Evolutionary conservation across 768 basidiomycete genomes (phyloP).

Genomic region (Amyloporia xantha): DNA sequence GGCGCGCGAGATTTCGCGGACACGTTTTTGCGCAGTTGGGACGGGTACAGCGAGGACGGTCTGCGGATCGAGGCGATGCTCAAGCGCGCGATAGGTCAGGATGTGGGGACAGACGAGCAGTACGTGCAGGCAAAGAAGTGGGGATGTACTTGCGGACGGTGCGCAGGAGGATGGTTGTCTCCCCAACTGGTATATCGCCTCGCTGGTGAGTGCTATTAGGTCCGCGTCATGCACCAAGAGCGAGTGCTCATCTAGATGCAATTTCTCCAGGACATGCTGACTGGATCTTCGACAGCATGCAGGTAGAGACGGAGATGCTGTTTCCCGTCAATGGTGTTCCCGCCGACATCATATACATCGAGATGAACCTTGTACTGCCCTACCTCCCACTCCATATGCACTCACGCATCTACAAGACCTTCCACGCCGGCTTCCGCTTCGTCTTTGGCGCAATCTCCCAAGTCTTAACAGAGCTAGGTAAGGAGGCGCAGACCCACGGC

Average conservation of each 20-base stretch:
- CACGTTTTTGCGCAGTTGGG: background rate
- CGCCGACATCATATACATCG: background rate
- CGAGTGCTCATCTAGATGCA: no score
- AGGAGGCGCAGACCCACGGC: no score
- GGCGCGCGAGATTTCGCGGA: background rate
- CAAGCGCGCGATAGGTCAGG: background rate
- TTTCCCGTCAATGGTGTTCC: no score
- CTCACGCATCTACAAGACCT: background rate
- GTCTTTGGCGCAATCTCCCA: conserved; percentile 1
- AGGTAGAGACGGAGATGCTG: no score
- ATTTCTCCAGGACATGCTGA: no score
- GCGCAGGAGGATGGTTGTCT: background rate
- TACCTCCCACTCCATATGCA: background rate
- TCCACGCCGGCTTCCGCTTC: background rate
- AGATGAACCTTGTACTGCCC: background rate
- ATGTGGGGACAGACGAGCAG: background rate
- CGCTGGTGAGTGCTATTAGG: no score
- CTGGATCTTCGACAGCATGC: no score
- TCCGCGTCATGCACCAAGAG: no score
- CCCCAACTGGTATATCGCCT: no score
- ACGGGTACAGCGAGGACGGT: background rate
- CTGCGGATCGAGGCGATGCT: background rate
- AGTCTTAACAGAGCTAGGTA: background rate
- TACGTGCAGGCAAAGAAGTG: background rate
- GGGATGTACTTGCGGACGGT: background rate